Conservation (phyloP, 2,329 filamentous ascomycete species). For the Talaromyces sp. region DNA sequence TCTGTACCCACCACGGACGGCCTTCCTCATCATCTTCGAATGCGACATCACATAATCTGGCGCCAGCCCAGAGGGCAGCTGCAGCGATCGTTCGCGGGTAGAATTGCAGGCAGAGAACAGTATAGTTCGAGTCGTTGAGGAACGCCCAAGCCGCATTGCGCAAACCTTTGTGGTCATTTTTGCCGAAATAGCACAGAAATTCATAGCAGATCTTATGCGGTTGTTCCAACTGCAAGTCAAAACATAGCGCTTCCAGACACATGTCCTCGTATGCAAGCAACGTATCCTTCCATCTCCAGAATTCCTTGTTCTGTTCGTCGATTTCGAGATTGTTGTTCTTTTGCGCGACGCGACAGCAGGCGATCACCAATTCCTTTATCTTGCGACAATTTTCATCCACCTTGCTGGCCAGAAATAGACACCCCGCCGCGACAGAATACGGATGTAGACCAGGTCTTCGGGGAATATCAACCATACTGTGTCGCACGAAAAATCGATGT, state of each 20-base stretch:
- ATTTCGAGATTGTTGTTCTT: conserved; percentile 88
- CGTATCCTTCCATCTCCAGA: conserved; percentile 95
- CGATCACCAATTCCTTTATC: conserved; percentile 90
- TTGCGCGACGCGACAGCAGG: conserved; percentile 89
- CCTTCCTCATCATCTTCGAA: conserved; percentile 71
- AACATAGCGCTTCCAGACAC: conserved; percentile 86
- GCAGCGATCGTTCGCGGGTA: conserved; percentile 77
- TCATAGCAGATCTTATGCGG: conserved; percentile 83
- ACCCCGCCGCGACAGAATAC: conserved; percentile 87
- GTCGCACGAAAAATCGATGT: conserved; percentile 92
- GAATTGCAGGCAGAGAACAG: conserved; percentile 77
- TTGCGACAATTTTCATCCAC: conserved; percentile 96
- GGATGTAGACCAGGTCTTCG: conserved; percentile 73
- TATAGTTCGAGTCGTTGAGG: conserved; percentile 84
- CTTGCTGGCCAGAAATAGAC: conserved; percentile 92
- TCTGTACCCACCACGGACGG: conserved; percentile 79
- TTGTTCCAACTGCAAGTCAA: conserved; percentile 86
- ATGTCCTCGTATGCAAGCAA: conserved; percentile 90
- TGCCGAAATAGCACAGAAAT: conserved; percentile 67
- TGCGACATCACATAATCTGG: conserved; percentile 67
- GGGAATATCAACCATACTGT: conserved; percentile 71
- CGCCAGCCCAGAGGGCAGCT: conserved; percentile 80
- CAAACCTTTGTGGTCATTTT: conserved; percentile 75
- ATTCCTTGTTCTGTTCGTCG: conserved; percentile 96
- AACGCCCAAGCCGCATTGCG: conserved; percentile 91